phyloP scores from a whole-genome alignment of 306 rosid species.

The Neltuma alba region DNA sequence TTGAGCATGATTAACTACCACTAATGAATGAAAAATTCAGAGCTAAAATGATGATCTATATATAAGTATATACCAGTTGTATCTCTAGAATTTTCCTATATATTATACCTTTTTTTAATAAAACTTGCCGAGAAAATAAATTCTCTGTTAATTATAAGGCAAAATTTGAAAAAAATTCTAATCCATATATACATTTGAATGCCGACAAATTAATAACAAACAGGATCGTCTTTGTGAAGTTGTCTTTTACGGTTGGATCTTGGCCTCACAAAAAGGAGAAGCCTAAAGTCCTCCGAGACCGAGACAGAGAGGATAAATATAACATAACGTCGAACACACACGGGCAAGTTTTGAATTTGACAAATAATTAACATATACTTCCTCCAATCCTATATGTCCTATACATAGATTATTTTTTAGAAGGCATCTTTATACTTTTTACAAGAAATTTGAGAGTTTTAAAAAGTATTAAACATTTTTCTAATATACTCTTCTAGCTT shows the following conservation, averaged over 20 bases:
- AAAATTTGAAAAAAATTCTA: not conserved
- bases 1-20: too few relatives aligned
- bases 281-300: conserved; percentile 44
- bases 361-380: conserved; percentile 38
- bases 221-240: conserved; percentile 24
- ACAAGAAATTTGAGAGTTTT: too few relatives aligned
- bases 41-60: too few relatives aligned
- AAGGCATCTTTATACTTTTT: too few relatives aligned
- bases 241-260: conserved; percentile 62
- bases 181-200: not conserved
- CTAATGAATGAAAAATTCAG: too few relatives aligned
- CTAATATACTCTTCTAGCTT: too few relatives aligned
- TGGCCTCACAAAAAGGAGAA: conserved; percentile 60
- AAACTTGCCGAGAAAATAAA: conserved; percentile 1
- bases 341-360: conserved; percentile 46
- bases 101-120: not conserved
- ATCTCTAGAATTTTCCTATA: not conserved
- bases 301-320: conserved; percentile 52
- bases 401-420: too few relatives aligned
- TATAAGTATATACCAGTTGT: not conserved
- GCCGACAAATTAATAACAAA: not conserved
- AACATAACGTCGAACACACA: conserved; percentile 37
- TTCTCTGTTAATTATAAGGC: not conserved
- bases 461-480: too few relatives aligned
- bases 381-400: too few relatives aligned